Conservation (phyloP, 805 yeast genomes). For the Millerago galiae region DNA sequence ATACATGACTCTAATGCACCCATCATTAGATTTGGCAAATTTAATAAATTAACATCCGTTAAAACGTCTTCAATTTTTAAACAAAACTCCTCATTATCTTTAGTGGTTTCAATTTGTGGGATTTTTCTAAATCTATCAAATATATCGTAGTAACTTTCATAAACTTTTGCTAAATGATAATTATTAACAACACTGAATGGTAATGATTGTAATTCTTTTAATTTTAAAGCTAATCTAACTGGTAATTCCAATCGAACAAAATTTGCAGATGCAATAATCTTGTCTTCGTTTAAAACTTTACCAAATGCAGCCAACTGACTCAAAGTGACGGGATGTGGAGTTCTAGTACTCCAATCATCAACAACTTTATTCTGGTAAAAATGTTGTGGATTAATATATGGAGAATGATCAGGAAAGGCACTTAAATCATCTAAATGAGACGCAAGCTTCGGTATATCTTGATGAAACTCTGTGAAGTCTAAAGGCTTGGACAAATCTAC, state of each 20-base stretch:
- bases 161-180: slow-evolving; percentile 79
- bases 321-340: slow-evolving; percentile 88
- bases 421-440: slow-evolving; percentile 30
- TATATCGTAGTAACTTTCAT: slow-evolving; percentile 82
- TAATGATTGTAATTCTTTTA: slow-evolving; percentile 70
- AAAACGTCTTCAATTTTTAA: slow-evolving; percentile 54
- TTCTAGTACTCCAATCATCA: slow-evolving; percentile 51
- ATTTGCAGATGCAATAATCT: slow-evolving; percentile 76
- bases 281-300: slow-evolving; percentile 64
- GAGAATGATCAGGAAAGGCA: slow-evolving; percentile 36
- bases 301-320: slow-evolving; percentile 89
- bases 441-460: slow-evolving; percentile 26
- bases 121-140: slow-evolving; percentile 79
- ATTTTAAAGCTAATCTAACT: slow-evolving; percentile 72
- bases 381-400: slow-evolving; percentile 59
- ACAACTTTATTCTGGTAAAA: slow-evolving; percentile 78
- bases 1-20: slow-evolving; percentile 83
- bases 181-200: slow-evolving; percentile 84
- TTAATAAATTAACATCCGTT: slow-evolving; percentile 69
- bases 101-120: slow-evolving; percentile 57
- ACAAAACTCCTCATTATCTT: slow-evolving; percentile 74
- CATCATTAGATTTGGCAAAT: slow-evolving; percentile 85
- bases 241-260: slow-evolving; percentile 85
- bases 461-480: slow-evolving; percentile 30
- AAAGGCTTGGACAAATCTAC: slow-evolving; percentile 19